Evolutionary conservation across 305 asterid genomes (phyloP).

Genomic region (Ilex paraguariensis): DNA sequence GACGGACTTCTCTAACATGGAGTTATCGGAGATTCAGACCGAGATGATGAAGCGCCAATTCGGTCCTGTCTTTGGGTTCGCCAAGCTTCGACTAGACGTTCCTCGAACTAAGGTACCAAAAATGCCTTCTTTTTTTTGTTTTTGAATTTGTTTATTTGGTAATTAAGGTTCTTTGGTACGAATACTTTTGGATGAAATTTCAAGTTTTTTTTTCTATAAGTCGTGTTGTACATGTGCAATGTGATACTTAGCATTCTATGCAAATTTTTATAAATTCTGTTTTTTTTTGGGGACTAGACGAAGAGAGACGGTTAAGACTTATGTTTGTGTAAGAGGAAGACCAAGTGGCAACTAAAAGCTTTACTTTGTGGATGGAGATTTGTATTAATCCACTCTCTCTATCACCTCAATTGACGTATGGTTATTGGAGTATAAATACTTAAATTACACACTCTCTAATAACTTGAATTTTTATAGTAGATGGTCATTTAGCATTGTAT

Average conservation of each 20-base stretch:
- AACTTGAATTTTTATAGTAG: no score
- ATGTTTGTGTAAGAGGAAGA: no score
- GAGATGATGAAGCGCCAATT: slow-evolving; percentile 60
- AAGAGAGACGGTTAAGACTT: no score
- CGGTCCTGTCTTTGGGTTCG: slow-evolving; percentile 85
- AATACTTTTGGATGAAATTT: not conserved
- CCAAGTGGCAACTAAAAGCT: no score
- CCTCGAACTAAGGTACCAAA: slow-evolving; percentile 53
- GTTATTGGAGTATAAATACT: no score
- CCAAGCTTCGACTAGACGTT: slow-evolving; percentile 76
- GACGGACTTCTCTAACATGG: slow-evolving; percentile 47
- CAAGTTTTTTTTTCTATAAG: not conserved
- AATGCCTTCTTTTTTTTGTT: not conserved
- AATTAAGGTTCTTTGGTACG: not conserved
- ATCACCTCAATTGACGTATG: no score
- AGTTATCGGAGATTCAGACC: slow-evolving; percentile 44
- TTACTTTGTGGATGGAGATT: no score
- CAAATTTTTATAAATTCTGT: not conserved
- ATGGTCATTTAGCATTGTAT: no score
- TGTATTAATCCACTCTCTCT: no score
- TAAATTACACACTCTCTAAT: no score
- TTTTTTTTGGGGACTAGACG: no score
- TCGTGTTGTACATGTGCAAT: not conserved
- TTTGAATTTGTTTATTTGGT: not conserved
- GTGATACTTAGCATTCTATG: no score